Evolutionary conservation across 306 rosid genomes (phyloP).

Genomic region (Nissolia schottii): DNA sequence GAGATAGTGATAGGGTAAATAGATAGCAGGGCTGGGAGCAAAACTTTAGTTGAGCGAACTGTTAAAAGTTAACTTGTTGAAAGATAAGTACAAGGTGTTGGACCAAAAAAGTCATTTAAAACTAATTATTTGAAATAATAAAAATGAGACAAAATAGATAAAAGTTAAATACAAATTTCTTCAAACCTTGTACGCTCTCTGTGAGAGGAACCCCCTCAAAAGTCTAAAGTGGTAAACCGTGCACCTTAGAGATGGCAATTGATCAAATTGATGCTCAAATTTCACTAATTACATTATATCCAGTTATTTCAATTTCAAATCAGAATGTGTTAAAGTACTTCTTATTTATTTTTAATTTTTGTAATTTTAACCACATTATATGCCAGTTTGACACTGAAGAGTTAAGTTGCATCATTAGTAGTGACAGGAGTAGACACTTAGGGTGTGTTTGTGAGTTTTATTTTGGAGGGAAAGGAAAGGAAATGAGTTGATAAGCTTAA

Average conservation of each 20-base stretch:
- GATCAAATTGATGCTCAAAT: background rate
- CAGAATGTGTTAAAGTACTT: background rate
- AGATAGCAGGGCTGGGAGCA: background rate
- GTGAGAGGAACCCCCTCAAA: background rate
- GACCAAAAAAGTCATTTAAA: background rate
- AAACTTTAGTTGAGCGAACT: background rate
- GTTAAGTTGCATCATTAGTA: background rate
- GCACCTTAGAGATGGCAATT: background rate
- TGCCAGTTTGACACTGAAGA: background rate
- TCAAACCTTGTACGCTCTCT: background rate
- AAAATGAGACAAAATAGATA: background rate
- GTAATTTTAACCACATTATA: background rate
- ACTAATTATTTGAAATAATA: background rate
- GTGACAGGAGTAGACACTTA: background rate
- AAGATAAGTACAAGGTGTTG: background rate
- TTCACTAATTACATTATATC: background rate
- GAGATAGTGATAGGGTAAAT: background rate
- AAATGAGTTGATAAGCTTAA: too few species aligned
- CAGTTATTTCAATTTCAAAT: conserved; percentile 1
- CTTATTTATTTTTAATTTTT: background rate
- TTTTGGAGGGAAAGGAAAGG: too few species aligned
- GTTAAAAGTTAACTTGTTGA: background rate
- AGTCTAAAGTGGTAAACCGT: background rate
- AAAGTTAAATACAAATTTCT: background rate
- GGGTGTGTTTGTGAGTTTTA: too few species aligned